Evolutionary conservation across 768 basidiomycete genomes (phyloP).

Genomic region (Leccinum sublutescens): DNA sequence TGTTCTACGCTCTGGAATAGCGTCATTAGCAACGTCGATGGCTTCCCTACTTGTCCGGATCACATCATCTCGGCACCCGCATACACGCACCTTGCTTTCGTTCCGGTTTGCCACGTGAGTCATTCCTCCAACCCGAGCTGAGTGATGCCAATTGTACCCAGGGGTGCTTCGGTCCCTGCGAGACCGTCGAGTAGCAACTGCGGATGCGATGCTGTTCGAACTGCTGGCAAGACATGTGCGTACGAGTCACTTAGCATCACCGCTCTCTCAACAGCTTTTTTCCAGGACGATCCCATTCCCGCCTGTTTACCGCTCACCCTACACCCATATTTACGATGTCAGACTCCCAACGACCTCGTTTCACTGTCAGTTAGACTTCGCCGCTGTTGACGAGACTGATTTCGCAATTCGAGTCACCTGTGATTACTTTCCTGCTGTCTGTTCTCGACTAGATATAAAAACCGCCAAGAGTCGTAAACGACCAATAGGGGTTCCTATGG

Average conservation of each 20-base stretch:
- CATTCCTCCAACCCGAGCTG: not conserved
- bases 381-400: not conserved
- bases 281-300: slow-evolving; percentile 1
- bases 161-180: slow-evolving; percentile 5
- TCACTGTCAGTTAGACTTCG: not conserved
- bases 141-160: not conserved
- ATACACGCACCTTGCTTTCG: slow-evolving; percentile 30
- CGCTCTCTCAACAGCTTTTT: not conserved
- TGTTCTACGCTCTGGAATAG: slow-evolving; percentile 27
- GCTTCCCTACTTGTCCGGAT: slow-evolving; percentile 26
- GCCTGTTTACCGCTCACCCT: too few species aligned
- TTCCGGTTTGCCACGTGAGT: slow-evolving; percentile 32
- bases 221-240: slow-evolving; percentile 13
- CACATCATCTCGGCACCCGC: slow-evolving; percentile 25
- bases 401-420: not conserved
- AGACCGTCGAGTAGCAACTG: slow-evolving; percentile 12
- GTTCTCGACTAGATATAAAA: slow-evolving; percentile 1
- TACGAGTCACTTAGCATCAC: not conserved
- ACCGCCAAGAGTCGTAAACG: not conserved
- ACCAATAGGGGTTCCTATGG: not conserved
- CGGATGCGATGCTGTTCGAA: slow-evolving; percentile 11
- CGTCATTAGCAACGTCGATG: slow-evolving; percentile 20
- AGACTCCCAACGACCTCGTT: not conserved
- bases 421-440: accelerated
- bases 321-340: not conserved